Base-by-base conservation (phyloP, 805 yeast species). In the Kregervanrija fluxuum region DNA sequence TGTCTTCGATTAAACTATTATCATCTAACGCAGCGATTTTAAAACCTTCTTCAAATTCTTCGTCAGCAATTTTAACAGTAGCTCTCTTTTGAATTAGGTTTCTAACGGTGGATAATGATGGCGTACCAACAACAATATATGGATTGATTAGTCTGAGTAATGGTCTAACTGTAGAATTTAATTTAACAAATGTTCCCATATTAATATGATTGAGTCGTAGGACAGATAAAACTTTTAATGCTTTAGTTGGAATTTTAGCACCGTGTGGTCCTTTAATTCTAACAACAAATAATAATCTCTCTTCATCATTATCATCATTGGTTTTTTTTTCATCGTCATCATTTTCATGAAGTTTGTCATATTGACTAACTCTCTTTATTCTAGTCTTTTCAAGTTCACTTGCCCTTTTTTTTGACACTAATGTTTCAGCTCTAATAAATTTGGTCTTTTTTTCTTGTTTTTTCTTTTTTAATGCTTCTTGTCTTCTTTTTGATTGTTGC, bases 71-170 rank as follows among this genome's bases (percentile, higher is more conserved):
- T 45, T 66, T 57, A 33, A 82, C 73, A 40, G 77, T 75, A 16
- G 87, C 85, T 74, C 93, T 80, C 66, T 85, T 85, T 62, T 82
- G 91, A 55, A 85, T 70, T 46, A 85, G 66, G 48, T 80, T 75
- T 67, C 93, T 79, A 44, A 85, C 77, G 2, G 89, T 79, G 17
- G 76, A 69, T 55, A 84, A 66, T n/a, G 87, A 78, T 46, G 95
- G 95, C 48, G 70, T 69, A 37, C 95, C 95, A 51, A 80, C 70
- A 41, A 83, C 82, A 41, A 84, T 70, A 58, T 83, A 85, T 41
- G 93, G 91, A 15, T 85, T 71, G 44, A 84, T 72, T 49, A 85
- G 65, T 59, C 78, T 82, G 57, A 85, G 67, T 42, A 84, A 70
- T 37, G 86, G 83, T 56, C 67, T 71, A 37, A 81, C 73, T n/a